Evolutionary conservation across 768 basidiomycete species (phyloP).

Genomic region (Naganishia vishniacii): DNA sequence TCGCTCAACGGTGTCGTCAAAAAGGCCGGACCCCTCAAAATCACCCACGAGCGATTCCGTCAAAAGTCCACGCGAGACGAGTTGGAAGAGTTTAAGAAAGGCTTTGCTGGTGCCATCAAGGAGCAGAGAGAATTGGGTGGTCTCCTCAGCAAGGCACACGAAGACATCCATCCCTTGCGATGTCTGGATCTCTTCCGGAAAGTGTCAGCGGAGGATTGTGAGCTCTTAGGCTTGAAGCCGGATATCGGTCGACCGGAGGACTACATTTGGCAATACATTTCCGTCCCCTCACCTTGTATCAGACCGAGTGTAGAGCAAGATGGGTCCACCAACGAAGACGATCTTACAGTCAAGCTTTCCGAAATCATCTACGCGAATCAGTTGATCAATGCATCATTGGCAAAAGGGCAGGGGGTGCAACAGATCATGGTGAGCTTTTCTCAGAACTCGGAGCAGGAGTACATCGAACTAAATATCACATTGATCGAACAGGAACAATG

Average conservation of each 20-base stretch:
- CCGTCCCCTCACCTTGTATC: slow-evolving; percentile 95
- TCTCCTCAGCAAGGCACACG: slow-evolving; percentile 80
- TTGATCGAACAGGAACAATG: slow-evolving; percentile 93
- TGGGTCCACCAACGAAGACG: slow-evolving; percentile 91
- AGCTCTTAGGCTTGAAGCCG: slow-evolving; percentile 84
- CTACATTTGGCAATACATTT: slow-evolving; percentile 97
- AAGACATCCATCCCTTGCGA: slow-evolving; percentile 91
- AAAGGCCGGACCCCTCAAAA: slow-evolving; percentile 83
- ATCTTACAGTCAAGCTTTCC: slow-evolving; percentile 91
- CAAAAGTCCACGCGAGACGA: slow-evolving; percentile 80
- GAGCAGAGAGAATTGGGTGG: slow-evolving; percentile 78
- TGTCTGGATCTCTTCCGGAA: slow-evolving; percentile 85
- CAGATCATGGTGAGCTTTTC: slow-evolving; percentile 35
- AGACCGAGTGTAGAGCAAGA: slow-evolving; percentile 96
- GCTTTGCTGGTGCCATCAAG: slow-evolving; percentile 73
- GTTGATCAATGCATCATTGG: slow-evolving; percentile 80
- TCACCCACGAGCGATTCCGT: slow-evolving; percentile 94
- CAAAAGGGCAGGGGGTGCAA: slow-evolving; percentile 60
- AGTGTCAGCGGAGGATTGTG: slow-evolving; percentile 95
- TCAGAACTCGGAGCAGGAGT: too few species aligned
- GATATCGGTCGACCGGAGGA: slow-evolving; percentile 87
- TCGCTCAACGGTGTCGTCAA: slow-evolving; percentile 93
- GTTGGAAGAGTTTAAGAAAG: slow-evolving; percentile 77
- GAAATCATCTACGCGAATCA: slow-evolving; percentile 95
- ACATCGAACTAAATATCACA: too few species aligned